Base-by-base conservation (phyloP, 148 eudicot genomes). In the Spergularia bocconei region DNA sequence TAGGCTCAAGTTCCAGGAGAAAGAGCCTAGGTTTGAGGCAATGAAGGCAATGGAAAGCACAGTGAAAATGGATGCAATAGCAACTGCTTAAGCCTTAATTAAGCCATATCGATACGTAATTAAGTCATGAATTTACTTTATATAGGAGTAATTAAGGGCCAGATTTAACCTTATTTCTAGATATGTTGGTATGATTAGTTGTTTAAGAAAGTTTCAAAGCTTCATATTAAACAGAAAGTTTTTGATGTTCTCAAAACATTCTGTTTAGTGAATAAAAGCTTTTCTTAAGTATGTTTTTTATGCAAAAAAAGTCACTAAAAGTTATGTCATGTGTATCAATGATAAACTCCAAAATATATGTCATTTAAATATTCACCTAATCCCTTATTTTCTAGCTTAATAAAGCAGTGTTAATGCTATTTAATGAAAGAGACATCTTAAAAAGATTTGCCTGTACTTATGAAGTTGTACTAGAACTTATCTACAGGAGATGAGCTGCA, bases 11-110 rank as follows among this genome's bases (percentile, higher is more conserved):
- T 93, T 93, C 84, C 90, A 93, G 78, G 97, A 86, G 60, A 93
- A 93, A 79, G 97, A 93, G 82, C 96, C 96, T 5, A 80, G 98
- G 63, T 93, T 93, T 55, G 92, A 87, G 67, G 98, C 97, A 50
- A 89, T 93, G 84, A 93, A 93, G 79, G 87, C 85, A 11, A 63
- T 88, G 67, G 88, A 76, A 60, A 79, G 47, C 74, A 53, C 81
- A 4, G 72, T 85, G 13, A 88, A 77, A 10, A 20, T 85, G 85
- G 89, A 85, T 63, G 82, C 87, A 0, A 85, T 91, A 50, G 81
- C 88, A 47, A 83, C 88, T 51, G 89, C 79, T 79, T 90, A 67
- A 80, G 20, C 2, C 7, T 56, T 41, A 17, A n/a, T n/a, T n/a
- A 25, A 29, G 36, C 17, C 4, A 16, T 7, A 44, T 20, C 16